Conservation (phyloP, 768 basidiomycete species). For the Russula foetens region DNA sequence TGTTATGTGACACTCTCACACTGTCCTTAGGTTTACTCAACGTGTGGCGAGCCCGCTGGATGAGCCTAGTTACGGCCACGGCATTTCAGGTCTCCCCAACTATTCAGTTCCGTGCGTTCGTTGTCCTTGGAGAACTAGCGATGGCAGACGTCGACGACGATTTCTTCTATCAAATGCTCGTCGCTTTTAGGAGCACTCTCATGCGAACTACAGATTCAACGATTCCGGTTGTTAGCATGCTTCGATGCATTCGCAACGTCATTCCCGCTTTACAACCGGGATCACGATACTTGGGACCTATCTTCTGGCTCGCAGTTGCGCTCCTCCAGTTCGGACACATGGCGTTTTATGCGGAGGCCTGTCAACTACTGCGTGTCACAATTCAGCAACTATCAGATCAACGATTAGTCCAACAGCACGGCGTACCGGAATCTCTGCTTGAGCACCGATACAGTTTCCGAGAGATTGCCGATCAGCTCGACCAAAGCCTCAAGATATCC, state of each 20-base stretch:
- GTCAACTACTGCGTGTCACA: slow-evolving; percentile 55
- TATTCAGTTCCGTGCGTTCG: slow-evolving; percentile 83
- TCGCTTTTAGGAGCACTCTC: slow-evolving; percentile 73
- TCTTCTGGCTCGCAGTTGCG: slow-evolving; percentile 87
- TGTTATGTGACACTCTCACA: slow-evolving; percentile 11
- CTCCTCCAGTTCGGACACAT: slow-evolving; percentile 73
- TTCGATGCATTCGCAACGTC: slow-evolving; percentile 74
- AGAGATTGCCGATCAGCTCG: slow-evolving; percentile 62
- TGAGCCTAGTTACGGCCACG: slow-evolving; percentile 78
- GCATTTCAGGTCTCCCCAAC: slow-evolving; percentile 87
- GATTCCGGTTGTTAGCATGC: slow-evolving; percentile 74
- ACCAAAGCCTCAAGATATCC: slow-evolving; percentile 62
- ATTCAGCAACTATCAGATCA: slow-evolving; percentile 56
- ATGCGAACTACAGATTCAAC: slow-evolving; percentile 63
- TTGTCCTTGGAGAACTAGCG: slow-evolving; percentile 75
- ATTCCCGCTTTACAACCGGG: slow-evolving; percentile 59
- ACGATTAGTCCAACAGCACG: slow-evolving; percentile 45
- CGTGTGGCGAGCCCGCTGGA: slow-evolving; percentile 90
- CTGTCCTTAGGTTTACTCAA: slow-evolving; percentile 56
- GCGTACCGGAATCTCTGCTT: slow-evolving; percentile 51
- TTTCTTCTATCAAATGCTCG: slow-evolving; percentile 86
- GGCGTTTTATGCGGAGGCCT: slow-evolving; percentile 61
- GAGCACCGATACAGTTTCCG: slow-evolving; percentile 58
- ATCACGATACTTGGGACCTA: slow-evolving; percentile 62
- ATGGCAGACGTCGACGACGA: slow-evolving; percentile 86